Base-by-base conservation (phyloP, 2,329 filamentous ascomycete species). In the Botrytis cinerea region DNA sequence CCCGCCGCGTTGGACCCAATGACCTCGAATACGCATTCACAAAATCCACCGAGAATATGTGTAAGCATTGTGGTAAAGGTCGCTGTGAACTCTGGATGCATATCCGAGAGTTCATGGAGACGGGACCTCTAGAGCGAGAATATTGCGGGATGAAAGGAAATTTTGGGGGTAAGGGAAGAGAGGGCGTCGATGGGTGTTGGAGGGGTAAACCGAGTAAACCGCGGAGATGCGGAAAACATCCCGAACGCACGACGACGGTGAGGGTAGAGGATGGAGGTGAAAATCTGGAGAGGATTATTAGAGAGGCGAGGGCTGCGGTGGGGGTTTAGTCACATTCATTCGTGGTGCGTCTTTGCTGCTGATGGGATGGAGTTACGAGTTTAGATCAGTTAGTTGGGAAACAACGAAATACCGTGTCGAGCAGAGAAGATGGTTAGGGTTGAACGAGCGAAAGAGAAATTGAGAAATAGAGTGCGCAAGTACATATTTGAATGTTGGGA, bases 1-100 rank as follows among this genome's bases (percentile, higher is more conserved):
- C 85, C 64, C 85, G 88, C 22, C 88, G 89, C 63, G 80, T 84
- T 10, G 89, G 89, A 0, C 89, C 89, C 72, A 91, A 91, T 80
- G 86, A 88, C 76, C 84, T 89, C 79, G 89, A 91, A 79, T 89
- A 87, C 85, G 88, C 88, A 62, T 91, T 89, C 88, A 86, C 88
- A 75, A 83, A 87, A 69, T 87, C 88, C 4, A 89, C 88, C 35
- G 88, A 89, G 78, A 87, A 89, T 9, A 87, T 89, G 80, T 91
- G 89, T 81, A 84, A 86, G 73, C 89, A 90, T 80, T 91, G 89
- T 75, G 88, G 87, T 67, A 85, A 87, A 74, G 86, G 84, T 59
- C 85, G 89, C 51, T 91, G 89, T 80, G 88, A 90, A 83, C 84
- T 91, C 73, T 88, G 90, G 81, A 86, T 87, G 76, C 89, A 91